These are phyloP conservation scores for Rostrohypoxylon terebratum DNA, from an alignment of 495 filamentous ascomycete genomes.

Conservation along the genomic window DNA sequence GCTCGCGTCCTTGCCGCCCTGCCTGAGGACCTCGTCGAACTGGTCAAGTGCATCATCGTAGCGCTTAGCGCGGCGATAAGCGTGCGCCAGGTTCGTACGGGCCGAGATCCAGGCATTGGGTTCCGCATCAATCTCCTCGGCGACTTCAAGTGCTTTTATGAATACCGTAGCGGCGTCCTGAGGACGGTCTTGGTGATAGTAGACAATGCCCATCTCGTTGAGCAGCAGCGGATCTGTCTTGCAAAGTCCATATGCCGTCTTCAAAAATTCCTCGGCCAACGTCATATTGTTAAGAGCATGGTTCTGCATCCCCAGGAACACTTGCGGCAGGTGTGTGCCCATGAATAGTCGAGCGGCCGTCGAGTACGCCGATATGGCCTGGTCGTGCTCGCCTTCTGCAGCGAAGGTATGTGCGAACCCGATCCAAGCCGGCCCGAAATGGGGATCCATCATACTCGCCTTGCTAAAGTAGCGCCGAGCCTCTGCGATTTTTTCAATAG, in stretches of 20 bases:
- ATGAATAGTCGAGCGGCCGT: conserved; percentile 96
- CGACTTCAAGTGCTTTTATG: conserved; percentile 76
- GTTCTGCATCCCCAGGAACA: conserved; percentile 99
- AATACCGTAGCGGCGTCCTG: conserved; percentile 79
- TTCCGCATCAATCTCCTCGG: conserved; percentile 82
- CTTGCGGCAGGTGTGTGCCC: conserved; percentile 93
- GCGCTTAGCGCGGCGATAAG: conserved; percentile 77
- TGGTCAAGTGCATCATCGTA: conserved; percentile 77
- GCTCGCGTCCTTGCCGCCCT: conserved; percentile 77
- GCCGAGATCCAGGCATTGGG: conserved; percentile 87
- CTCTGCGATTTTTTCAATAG: conserved; percentile 89
- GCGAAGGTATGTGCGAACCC: conserved; percentile 99
- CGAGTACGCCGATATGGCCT: conserved; percentile 97
- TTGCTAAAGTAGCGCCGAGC: conserved; percentile 96
- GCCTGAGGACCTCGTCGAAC: conserved; percentile 84
- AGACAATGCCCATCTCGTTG: conserved; percentile 94
- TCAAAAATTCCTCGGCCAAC: conserved; percentile 94
- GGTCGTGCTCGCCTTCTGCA: conserved; percentile 99
- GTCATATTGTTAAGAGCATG: conserved; percentile 94
- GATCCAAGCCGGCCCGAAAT: conserved; percentile 98
- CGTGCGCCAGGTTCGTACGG: conserved; percentile 88
- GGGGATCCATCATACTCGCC: conserved; percentile 94
- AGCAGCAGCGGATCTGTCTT: conserved; percentile 87
- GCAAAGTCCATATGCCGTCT: conserved; percentile 82
- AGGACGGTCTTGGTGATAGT: conserved; percentile 89